Evolutionary conservation across 345 rosid species (phyloP), one percentile per base, ranked within the genome.

Genomic region (Acer saccharum): DNA sequence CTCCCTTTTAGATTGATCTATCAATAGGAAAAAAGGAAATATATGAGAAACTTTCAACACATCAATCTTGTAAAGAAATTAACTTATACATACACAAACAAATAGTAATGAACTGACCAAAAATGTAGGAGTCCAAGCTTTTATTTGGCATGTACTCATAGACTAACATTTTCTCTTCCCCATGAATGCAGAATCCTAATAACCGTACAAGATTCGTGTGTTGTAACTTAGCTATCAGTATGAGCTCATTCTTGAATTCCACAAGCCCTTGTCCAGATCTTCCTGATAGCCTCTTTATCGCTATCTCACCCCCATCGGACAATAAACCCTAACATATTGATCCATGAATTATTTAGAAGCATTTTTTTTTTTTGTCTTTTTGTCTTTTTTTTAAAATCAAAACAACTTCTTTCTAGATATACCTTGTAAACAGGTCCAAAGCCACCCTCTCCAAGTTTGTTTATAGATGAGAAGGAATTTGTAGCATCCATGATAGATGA

Each of bases 231-330:
- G 83, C 76, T 46, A 80, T 80, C 14, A 75, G 46, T 39, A 74
- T 65, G 35, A 76, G 82, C 67, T 80, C 79, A 75, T 80, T 80
- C 48, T 80, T 80, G 23, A 65, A 80, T 58, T 80, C 83, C 27
- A 63, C 54, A 10, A 80, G 76, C 14, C 79, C 83, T 75, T 80
- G 79, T 54, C 83, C 68, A 11, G 83, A 75, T 10, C 61, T 69
- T 11, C 61, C 71, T 35, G 83, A 75, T 10, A 76, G 72, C 43
- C 79, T 75, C 27, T 76, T 80, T 7, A 80, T 76, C 3, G 79
- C 83, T 70, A 76, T 72, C 62, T 80, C 79, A 13, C 6, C 48
- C 12, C 77, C 82, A 2, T 70, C 54, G 0, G 60, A 21, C 7
- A 80, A 70, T 70, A 46, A 61, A 3, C 82, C 82, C 75, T 74